Conservation (phyloP, 148 eudicot genomes). For the Silene uniflora region DNA sequence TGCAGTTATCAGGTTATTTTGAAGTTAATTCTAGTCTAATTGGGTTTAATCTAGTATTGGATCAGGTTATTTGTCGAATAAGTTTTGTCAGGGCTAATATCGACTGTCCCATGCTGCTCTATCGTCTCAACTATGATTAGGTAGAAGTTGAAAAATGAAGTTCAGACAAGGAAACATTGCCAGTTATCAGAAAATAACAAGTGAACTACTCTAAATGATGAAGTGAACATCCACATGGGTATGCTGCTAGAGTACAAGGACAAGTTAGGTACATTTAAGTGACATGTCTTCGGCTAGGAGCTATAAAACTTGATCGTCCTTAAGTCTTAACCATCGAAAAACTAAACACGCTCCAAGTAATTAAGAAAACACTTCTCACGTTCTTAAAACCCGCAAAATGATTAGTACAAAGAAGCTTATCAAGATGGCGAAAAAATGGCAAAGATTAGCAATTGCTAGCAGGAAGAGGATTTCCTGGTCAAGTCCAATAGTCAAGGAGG, state of each 20-base stretch:
- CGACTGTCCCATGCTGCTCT: too few relatives aligned
- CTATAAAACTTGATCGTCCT: slow-evolving; percentile 17
- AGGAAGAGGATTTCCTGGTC: slow-evolving; percentile 13
- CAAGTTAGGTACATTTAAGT: not conserved
- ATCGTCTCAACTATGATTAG: too few relatives aligned
- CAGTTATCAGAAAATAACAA: too few relatives aligned
- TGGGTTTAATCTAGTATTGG: too few relatives aligned
- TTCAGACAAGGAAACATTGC: not conserved
- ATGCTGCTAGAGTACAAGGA: too few relatives aligned
- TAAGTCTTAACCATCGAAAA: not conserved
- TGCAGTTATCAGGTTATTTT: too few relatives aligned
- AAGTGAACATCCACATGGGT: too few relatives aligned
- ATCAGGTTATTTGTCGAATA: too few relatives aligned
- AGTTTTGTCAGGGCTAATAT: too few relatives aligned
- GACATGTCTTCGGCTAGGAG: slow-evolving; percentile 12
- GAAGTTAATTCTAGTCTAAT: too few relatives aligned
- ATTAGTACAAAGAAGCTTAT: slow-evolving; percentile 26
- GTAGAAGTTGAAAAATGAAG: too few relatives aligned
- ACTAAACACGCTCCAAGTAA: not conserved
- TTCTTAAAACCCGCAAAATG: slow-evolving; percentile 9
- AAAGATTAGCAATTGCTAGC: slow-evolving; percentile 17
- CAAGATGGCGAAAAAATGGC: slow-evolving; percentile 25
- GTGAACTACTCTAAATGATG: too few relatives aligned
- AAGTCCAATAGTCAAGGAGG: not conserved
- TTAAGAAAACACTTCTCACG: not conserved